phyloP scores from a whole-genome alignment of 495 filamentous ascomycete species.

The Talaromyces wortmannii region DNA sequence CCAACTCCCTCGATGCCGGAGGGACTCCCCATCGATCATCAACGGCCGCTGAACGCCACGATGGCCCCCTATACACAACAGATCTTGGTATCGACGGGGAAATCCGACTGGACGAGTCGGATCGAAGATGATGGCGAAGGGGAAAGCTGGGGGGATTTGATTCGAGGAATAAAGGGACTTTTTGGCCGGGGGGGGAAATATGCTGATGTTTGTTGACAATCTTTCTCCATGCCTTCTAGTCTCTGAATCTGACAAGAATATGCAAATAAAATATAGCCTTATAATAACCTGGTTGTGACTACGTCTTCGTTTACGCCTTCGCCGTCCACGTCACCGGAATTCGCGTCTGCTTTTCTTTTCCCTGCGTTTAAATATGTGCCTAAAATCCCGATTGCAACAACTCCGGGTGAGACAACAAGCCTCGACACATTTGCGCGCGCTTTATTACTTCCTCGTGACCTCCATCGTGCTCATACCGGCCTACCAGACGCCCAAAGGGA shows the following conservation, averaged over 20 bases:
- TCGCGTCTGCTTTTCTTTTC: slow-evolving; percentile 63
- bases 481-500: slow-evolving; percentile 29
- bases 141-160: slow-evolving; percentile 48
- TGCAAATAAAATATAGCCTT: slow-evolving; percentile 50
- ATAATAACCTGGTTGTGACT: slow-evolving; percentile 68
- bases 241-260: neutral
- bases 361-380: slow-evolving; percentile 75
- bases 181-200: slow-evolving; percentile 59
- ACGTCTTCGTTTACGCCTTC: slow-evolving; percentile 60
- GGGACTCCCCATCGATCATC: slow-evolving; percentile 68
- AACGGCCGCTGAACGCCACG: slow-evolving; percentile 60
- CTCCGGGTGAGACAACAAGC: slow-evolving; percentile 9
- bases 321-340: slow-evolving; percentile 21
- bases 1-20: slow-evolving; percentile 54
- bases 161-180: slow-evolving; percentile 60
- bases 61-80: slow-evolving; percentile 79
- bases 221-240: no score
- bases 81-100: slow-evolving; percentile 73
- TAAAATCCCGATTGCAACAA: slow-evolving; percentile 41
- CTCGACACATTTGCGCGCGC: slow-evolving; percentile 30
- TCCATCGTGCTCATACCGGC: slow-evolving; percentile 50
- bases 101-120: slow-evolving; percentile 67
- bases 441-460: slow-evolving; percentile 45
- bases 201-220: slow-evolving; percentile 49
- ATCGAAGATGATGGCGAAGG: slow-evolving; percentile 57